Evolutionary conservation across 495 filamentous ascomycete genomes (phyloP), one percentile per base, ranked within the genome.

Genomic region (Astrocystis sublimbata): DNA sequence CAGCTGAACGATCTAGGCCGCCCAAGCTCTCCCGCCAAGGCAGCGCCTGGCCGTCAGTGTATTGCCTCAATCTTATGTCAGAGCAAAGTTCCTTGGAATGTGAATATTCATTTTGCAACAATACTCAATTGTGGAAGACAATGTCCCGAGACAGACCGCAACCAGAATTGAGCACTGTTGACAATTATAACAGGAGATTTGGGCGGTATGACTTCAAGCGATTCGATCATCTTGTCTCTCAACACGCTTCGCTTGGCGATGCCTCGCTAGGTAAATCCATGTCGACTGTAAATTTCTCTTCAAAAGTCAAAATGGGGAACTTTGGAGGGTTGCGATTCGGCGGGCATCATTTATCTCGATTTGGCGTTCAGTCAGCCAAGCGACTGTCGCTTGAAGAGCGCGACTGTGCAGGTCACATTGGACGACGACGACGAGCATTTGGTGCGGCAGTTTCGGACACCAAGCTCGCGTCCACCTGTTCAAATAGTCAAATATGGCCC

Each of bases 221-320:
- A 7, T 68, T 68, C 46, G 63, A 65, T 19, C 60, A 43, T 19
- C 63, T 68, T 1, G 53, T 40, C 7, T 45, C 43, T 15, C 55
- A 54, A 1, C 41, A 42, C 12, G 63, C 62, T 53, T 69, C 59
- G n/a, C 31, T 69, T 26, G 61, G 63, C 23, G 40, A 17, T 26
- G 61, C 60, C 0, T 55, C 51, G 3, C 58, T 69, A 2, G 63
- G 67, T 12, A 65, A 10, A 56, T 66, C 8, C 56, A 60, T 4
- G 62, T 75, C 15, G 70, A 73, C 7, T 75, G 72, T 49, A 65
- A 63, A 9, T 76, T 76, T 50, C 33, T 65, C 1, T 76, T 71
- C 57, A 63, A 63, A 69, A 73, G 61, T 74, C 71, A 10, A 65
- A 49, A 42, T 76, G 73, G 74, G 74, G 74, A 13, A 61, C 72